Percentiles rank a stretch among this genome's conserved stretches.
Evolutionary conservation across 768 basidiomycete species (phyloP).

Genomic region (Rhodotorula paludigena): DNA sequence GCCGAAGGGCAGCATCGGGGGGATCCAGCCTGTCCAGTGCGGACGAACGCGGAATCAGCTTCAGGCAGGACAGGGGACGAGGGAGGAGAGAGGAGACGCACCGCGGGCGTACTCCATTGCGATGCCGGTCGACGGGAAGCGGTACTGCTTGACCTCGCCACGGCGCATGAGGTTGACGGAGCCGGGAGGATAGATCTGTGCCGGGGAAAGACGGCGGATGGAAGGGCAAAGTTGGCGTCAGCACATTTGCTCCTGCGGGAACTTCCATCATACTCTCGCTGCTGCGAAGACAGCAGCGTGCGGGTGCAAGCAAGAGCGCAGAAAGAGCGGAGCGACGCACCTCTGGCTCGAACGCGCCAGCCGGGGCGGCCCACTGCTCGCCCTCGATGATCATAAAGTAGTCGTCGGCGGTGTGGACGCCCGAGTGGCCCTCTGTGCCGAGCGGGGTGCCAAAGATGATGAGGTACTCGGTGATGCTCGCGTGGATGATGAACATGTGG

Average conservation of each 20-base stretch:
- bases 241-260: no score
- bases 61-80: not conserved
- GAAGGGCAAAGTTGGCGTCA: no score
- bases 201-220: no score
- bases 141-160: slow-evolving; percentile 89
- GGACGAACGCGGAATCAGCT: not conserved
- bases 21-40: slow-evolving; percentile 76
- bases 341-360: slow-evolving; percentile 79
- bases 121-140: slow-evolving; percentile 93
- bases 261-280: no score
- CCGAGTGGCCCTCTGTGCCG: slow-evolving; percentile 93
- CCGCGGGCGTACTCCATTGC: slow-evolving; percentile 70
- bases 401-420: slow-evolving; percentile 91
- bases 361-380: slow-evolving; percentile 86
- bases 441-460: slow-evolving; percentile 72
- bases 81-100: not conserved
- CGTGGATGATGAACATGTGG: slow-evolving; percentile 95
- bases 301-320: no score
- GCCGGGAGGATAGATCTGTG: slow-evolving; percentile 65
- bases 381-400: slow-evolving; percentile 94
- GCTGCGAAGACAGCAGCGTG: no score
- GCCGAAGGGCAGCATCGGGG: slow-evolving; percentile 91
- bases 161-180: slow-evolving; percentile 76
- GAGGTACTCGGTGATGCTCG: slow-evolving; percentile 92
- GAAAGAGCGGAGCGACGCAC: slow-evolving; percentile 42